Percentiles rank a stretch among this genome's conserved stretches.
Conservation (phyloP, 2,329 filamentous ascomycete genomes). For the Diaporthe amygdali region DNA sequence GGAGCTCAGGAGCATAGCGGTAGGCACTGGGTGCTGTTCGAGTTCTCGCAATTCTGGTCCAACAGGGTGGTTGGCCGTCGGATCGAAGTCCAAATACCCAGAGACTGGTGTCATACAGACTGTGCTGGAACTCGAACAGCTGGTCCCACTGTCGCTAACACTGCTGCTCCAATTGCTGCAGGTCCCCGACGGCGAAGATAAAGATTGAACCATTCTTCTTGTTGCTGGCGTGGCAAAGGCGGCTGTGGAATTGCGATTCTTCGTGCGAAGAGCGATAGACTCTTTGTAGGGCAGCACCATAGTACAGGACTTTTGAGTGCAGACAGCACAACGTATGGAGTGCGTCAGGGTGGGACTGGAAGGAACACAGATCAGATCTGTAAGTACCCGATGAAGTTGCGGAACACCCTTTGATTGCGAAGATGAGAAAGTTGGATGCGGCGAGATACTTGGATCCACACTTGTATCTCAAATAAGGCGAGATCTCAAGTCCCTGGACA, state of each 20-base stretch:
- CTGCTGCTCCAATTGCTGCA: conserved; percentile 13
- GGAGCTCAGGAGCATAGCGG: neutral
- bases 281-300: neutral
- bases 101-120: neutral
- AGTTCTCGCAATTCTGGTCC: neutral
- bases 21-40: neutral
- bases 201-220: conserved; percentile 1
- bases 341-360: neutral
- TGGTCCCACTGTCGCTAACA: neutral
- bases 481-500: neutral
- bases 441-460: neutral
- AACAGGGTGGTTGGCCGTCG: neutral
- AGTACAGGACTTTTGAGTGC: conserved; percentile 4
- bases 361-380: neutral
- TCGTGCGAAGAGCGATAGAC: neutral
- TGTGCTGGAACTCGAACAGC: neutral
- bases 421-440: neutral
- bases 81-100: neutral
- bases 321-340: neutral
- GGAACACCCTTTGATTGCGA: conserved; percentile 1
- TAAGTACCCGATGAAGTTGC: neutral
- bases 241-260: neutral
- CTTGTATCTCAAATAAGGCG: neutral
- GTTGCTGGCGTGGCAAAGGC: neutral
- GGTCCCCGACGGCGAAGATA: conserved; percentile 14